phyloP scores from a whole-genome alignment of 2,329 filamentous ascomycete genomes.

The Ceratocystis cubensis region DNA sequence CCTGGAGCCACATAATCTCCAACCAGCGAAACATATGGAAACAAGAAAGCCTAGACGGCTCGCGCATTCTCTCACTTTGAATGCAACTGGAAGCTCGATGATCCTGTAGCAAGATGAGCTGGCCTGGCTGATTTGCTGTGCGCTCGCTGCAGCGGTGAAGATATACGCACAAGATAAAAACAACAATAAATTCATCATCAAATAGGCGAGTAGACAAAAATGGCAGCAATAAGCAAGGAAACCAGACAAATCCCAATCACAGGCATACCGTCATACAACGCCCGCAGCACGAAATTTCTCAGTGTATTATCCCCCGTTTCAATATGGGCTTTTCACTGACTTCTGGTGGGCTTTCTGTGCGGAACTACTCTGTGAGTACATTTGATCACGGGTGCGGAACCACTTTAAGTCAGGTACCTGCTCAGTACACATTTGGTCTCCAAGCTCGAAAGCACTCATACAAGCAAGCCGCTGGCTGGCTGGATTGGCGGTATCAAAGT shows the following conservation, averaged over 20 bases:
- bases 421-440: not conserved
- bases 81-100: not conserved
- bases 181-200: not conserved
- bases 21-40: too few species aligned
- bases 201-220: not conserved
- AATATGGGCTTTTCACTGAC: too few species aligned
- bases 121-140: not conserved
- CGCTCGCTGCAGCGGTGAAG: conserved; percentile 1
- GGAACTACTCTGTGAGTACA: not conserved
- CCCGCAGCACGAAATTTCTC: not conserved
- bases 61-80: not conserved
- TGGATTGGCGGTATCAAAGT: not conserved
- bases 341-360: too few species aligned
- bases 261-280: not conserved
- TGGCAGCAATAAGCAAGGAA: not conserved
- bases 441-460: not conserved
- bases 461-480: not conserved
- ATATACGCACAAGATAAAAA: not conserved
- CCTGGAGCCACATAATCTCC: too few species aligned
- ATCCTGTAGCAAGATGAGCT: not conserved
- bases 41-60: too few species aligned
- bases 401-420: conserved; percentile 7
- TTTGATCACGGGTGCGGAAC: not conserved
- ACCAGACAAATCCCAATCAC: not conserved
- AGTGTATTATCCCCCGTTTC: too few species aligned